Conservation (phyloP, 495 filamentous ascomycete species). For the Lophiotrema nucula region DNA sequence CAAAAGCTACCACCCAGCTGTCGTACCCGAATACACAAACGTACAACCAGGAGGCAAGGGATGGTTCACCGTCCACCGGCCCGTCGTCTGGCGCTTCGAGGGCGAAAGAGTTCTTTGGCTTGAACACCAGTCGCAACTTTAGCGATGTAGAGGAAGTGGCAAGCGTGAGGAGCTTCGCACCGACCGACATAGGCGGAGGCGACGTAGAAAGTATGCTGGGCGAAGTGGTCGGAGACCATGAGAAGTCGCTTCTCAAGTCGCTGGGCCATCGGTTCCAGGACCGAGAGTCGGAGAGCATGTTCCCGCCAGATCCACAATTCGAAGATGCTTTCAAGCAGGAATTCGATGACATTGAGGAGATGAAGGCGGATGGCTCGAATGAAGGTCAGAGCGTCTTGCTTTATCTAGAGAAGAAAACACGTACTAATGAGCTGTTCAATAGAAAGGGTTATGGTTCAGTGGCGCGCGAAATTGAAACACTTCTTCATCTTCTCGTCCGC, state of each 20-base stretch:
- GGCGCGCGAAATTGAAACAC: constrained; percentile 90
- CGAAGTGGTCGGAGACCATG: constrained; percentile 56
- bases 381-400: constrained; percentile 55
- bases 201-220: constrained; percentile 82
- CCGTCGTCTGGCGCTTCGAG: constrained; percentile 38
- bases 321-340: constrained; percentile 66
- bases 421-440: constrained; percentile 30
- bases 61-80: constrained; percentile 39
- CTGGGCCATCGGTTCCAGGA: constrained; percentile 57
- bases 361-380: constrained; percentile 59
- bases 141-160: constrained; percentile 75
- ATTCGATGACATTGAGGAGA: constrained; percentile 73
- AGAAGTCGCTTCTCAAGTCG: constrained; percentile 60
- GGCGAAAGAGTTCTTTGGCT: constrained; percentile 34
- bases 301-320: constrained; percentile 53
- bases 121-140: constrained; percentile 49
- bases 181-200: constrained; percentile 67
- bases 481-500: constrained; percentile 94
- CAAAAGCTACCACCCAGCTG: constrained; percentile 78
- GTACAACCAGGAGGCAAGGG: constrained; percentile 54
- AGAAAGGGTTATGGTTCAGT: constrained; percentile 59
- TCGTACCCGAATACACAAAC: constrained; percentile 72
- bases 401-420: constrained; percentile 18
- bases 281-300: constrained; percentile 56
- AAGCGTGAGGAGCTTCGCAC: constrained; percentile 80